Evolutionary conservation across 164 flowering plant species (phyloP).

Genomic region (Magnolia kwangsiensis): DNA sequence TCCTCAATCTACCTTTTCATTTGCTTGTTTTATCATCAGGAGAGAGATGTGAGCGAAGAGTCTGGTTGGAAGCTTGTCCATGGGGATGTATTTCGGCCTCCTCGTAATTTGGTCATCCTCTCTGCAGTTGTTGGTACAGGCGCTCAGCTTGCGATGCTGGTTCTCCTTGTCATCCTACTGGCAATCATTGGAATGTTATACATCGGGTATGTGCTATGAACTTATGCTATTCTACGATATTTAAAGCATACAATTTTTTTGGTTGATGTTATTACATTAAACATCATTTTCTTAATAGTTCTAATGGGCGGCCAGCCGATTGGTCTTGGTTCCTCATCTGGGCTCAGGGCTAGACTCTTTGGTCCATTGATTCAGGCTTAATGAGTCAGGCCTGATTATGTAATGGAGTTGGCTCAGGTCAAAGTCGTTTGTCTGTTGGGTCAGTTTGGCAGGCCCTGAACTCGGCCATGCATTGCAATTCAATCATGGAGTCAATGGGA

Average conservation of each 20-base stretch:
- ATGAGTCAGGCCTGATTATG: too few species aligned
- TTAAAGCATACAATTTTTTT: background rate
- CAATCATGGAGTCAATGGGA: too few species aligned
- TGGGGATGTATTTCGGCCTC: constrained; percentile 96
- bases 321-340: too few species aligned
- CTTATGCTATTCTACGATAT: background rate
- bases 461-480: too few species aligned
- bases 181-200: constrained; percentile 92
- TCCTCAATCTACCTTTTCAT: background rate
- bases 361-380: too few species aligned
- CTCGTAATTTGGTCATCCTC: constrained; percentile 66
- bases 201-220: constrained; percentile 70
- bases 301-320: too few species aligned
- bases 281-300: too few species aligned
- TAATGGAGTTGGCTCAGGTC: too few species aligned
- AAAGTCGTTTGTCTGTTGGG: too few species aligned
- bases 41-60: constrained; percentile 97
- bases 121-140: constrained; percentile 99
- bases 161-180: constrained; percentile 86
- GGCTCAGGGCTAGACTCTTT: too few species aligned
- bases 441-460: too few species aligned
- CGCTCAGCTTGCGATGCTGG: constrained; percentile 88
- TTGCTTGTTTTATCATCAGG: constrained; percentile 34
- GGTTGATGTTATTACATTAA: background rate
- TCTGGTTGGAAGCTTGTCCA: constrained; percentile 99